phyloP scores from a whole-genome alignment of 768 basidiomycete genomes.

The Kondoa subrosea region DNA sequence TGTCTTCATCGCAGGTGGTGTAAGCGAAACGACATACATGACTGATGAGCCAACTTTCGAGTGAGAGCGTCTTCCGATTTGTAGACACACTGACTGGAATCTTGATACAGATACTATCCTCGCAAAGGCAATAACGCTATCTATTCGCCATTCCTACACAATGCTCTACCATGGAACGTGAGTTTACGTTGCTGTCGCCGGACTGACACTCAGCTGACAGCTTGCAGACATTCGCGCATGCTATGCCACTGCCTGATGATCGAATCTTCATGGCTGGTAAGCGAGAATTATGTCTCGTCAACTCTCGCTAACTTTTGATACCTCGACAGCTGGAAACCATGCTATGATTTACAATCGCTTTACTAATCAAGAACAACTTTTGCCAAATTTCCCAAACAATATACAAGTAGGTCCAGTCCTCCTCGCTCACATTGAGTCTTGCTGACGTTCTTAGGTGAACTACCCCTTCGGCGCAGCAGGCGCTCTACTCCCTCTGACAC shows the following conservation, averaged over 20 bases:
- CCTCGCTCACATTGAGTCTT: background rate
- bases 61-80: too few relatives aligned
- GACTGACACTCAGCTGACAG: too few relatives aligned
- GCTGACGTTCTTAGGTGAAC: conserved; percentile 38
- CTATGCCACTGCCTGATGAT: conserved; percentile 46
- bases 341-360: conserved; percentile 41
- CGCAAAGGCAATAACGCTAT: conserved; percentile 48
- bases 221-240: conserved; percentile 55
- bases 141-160: conserved; percentile 41
- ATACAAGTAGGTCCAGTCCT: too few relatives aligned
- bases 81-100: too few relatives aligned
- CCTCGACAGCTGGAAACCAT: conserved; percentile 32
- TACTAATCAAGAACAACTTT: conserved; percentile 31
- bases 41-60: conserved; percentile 66
- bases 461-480: conserved; percentile 78
- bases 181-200: too few relatives aligned
- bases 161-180: conserved; percentile 59
- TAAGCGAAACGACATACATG: conserved; percentile 50
- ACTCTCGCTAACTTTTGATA: too few relatives aligned
- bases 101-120: too few relatives aligned
- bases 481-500: conserved; percentile 83
- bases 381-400: conserved; percentile 34
- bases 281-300: too few relatives aligned
- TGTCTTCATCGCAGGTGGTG: conserved; percentile 48
- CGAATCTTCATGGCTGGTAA: conserved; percentile 26